Conservation (phyloP, 192 early-diverging fungal genomes). For the Backusella circina region DNA sequence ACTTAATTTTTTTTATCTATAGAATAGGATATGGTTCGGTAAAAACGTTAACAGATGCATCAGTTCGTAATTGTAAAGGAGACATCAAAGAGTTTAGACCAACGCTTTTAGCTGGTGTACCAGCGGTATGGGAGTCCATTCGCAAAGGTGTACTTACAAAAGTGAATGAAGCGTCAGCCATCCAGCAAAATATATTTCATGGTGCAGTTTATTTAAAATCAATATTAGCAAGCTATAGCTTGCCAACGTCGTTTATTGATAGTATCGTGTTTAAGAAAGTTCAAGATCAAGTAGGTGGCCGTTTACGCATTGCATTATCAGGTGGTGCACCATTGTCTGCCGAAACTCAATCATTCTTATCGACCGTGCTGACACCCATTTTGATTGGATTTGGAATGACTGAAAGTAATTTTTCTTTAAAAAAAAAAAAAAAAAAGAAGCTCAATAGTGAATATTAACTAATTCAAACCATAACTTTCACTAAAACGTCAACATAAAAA, state of each 20-base stretch:
- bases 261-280: conserved; percentile 77
- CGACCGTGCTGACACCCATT: conserved; percentile 70
- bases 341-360: conserved; percentile 83
- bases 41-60: conserved; percentile 53
- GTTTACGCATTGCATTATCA: conserved; percentile 71
- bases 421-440: not conserved
- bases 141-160: conserved; percentile 30
- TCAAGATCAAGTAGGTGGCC: conserved; percentile 79
- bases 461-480: not conserved
- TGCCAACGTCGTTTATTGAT: conserved; percentile 72
- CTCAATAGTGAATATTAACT: not conserved
- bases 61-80: conserved; percentile 59
- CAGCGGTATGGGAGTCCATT: conserved; percentile 59
- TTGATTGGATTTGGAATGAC: conserved; percentile 86
- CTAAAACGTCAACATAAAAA: not conserved
- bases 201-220: conserved; percentile 71
- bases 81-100: conserved; percentile 60
- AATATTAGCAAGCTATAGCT: conserved; percentile 46
- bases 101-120: conserved; percentile 59
- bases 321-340: conserved; percentile 87
- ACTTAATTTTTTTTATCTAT: not conserved
- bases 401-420: conserved; percentile 10
- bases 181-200: conserved; percentile 68
- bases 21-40: conserved; percentile 54
- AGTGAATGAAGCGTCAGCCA: conserved; percentile 42